Conservation (phyloP, 2,329 filamentous ascomycete species). For the Cladosporium sp. region DNA sequence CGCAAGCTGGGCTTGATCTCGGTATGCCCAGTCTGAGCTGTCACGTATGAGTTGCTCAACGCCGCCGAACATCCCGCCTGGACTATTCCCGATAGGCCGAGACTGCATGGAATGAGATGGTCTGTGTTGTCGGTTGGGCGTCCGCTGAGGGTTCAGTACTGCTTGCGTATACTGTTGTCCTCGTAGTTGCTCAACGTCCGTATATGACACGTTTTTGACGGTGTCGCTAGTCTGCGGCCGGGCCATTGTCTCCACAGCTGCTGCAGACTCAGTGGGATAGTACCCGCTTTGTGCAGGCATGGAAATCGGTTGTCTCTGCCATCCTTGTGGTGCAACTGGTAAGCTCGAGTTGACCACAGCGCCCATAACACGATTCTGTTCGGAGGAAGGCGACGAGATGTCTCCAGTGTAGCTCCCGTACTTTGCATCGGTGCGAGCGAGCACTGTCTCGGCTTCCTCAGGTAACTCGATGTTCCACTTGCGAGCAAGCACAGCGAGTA, state of each 20-base stretch:
- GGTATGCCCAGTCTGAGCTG: conserved; percentile 61
- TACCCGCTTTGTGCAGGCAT: not conserved
- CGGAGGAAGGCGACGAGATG: conserved; percentile 54
- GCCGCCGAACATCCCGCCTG: conserved; percentile 58
- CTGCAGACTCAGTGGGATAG: not conserved
- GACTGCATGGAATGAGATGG: conserved; percentile 24
- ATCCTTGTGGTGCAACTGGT: not conserved
- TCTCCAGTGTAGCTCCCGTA: conserved; percentile 70
- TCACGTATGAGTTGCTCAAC: conserved; percentile 63
- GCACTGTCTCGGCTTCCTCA: conserved; percentile 73
- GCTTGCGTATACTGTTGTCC: conserved; percentile 29
- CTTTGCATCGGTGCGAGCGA: conserved; percentile 76
- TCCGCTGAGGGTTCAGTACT: conserved; percentile 23
- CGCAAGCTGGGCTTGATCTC: conserved; percentile 62
- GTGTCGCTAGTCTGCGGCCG: conserved; percentile 13
- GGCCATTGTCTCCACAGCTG: not conserved
- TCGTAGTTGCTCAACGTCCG: conserved; percentile 27
- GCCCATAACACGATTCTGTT: conserved; percentile 4
- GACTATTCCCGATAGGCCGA: conserved; percentile 37
- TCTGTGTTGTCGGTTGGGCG: conserved; percentile 19
- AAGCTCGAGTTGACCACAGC: not conserved
- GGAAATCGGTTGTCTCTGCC: not conserved
- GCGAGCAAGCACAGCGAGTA: conserved; percentile 79
- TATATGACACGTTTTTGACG: conserved; percentile 24
- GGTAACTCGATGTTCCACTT: conserved; percentile 90